phyloP scores from a whole-genome alignment of 225 moss, liverwort and hornwort species.

The Pseudoscleropodium purum region DNA sequence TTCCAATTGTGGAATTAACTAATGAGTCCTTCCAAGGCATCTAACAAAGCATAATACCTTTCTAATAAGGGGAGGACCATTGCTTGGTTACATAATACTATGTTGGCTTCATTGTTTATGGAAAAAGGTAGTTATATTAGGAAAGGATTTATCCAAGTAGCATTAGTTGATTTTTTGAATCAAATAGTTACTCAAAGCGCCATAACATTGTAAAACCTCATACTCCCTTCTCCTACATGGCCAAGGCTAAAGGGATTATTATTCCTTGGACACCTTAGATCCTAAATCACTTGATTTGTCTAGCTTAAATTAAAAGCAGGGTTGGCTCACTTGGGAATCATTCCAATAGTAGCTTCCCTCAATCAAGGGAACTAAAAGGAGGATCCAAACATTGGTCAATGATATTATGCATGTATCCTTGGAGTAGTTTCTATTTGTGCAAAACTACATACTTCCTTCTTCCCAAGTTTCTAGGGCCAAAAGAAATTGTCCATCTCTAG shows the following conservation, averaged over 20 bases:
- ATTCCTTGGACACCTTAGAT: background rate
- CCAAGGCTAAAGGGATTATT: accelerated
- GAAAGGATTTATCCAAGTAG: accelerated
- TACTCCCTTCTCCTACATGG: accelerated
- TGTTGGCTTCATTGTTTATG: accelerated
- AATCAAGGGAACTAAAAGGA: background rate
- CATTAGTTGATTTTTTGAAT: background rate
- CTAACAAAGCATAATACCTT: background rate
- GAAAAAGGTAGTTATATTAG: background rate
- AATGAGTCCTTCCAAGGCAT: accelerated
- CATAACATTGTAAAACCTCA: background rate
- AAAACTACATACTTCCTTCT: accelerated
- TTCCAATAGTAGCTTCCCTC: accelerated
- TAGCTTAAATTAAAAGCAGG: background rate
- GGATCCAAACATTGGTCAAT: background rate
- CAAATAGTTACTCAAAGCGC: background rate
- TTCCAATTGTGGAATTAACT: accelerated
- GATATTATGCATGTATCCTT: background rate
- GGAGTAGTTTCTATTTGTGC: accelerated
- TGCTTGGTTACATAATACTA: background rate
- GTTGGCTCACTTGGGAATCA: no score
- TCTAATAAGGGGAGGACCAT: accelerated
- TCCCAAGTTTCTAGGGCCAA: accelerated
- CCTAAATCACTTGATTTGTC: accelerated
- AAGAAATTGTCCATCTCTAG: accelerated